These are phyloP conservation scores for Bauhinia variegata DNA, from an alignment of 306 rosid genomes.

Conservation along the genomic window DNA sequence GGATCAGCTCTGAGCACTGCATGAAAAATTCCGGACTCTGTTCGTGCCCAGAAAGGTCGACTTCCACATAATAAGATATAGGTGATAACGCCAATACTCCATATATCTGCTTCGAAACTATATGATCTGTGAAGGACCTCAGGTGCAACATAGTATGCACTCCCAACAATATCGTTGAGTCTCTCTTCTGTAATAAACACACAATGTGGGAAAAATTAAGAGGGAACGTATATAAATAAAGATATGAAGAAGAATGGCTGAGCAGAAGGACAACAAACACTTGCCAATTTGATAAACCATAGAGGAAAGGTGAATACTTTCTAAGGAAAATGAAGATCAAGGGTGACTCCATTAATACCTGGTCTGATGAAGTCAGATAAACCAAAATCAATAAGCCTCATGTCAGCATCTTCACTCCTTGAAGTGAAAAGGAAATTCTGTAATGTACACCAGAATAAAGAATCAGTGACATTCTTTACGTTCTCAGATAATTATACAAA, in stretches of 20 bases:
- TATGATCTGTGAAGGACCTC: conserved; percentile 98
- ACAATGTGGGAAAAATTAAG: conserved; percentile 17
- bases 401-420: conserved; percentile 88
- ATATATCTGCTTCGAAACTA: conserved; percentile 89
- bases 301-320: conserved; percentile 10
- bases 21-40: conserved; percentile 95
- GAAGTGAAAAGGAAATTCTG: conserved; percentile 97
- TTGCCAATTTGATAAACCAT: conserved; percentile 11
- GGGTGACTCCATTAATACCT: conserved; percentile 53
- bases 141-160: conserved; percentile 97
- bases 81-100: conserved; percentile 95
- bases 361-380: conserved; percentile 92
- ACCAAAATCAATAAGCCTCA: conserved; percentile 99
- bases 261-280: no score
- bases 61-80: conserved; percentile 90
- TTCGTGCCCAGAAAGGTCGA: conserved; percentile 96
- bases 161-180: conserved; percentile 94
- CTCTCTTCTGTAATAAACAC: conserved; percentile 60
- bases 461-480: conserved; percentile 23
- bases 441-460: conserved; percentile 29
- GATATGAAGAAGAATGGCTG: conserved; percentile 2
- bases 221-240: conserved; percentile 7
- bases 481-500: background rate
- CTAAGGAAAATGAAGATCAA: conserved; percentile 22
- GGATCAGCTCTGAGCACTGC: conserved; percentile 94